Evolutionary conservation across 192 early-diverging fungal genomes (phyloP).

Genomic region (Coemansia sp.): DNA sequence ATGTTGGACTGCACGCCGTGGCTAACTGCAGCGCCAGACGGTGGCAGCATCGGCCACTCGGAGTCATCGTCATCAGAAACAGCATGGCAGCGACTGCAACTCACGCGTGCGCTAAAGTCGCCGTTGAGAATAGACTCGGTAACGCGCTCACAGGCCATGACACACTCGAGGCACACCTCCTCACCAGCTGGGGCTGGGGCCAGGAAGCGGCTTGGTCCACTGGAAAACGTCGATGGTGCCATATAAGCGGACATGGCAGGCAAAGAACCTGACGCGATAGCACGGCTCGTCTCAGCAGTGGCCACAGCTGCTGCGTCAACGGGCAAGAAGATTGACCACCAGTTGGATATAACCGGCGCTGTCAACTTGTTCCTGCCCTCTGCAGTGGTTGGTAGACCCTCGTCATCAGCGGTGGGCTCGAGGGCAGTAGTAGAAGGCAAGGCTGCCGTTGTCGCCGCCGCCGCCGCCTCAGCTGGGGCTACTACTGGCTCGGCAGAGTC

Average conservation of each 20-base stretch:
- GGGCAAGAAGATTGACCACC: slow-evolving; percentile 50
- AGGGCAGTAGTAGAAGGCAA: background rate
- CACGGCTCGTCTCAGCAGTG: background rate
- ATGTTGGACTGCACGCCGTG: background rate
- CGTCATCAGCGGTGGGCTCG: background rate
- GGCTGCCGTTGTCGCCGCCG: background rate
- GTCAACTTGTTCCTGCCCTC: background rate
- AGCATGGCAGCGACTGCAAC: slow-evolving; percentile 52
- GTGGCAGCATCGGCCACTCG: slow-evolving; percentile 34
- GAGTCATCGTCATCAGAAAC: slow-evolving; percentile 9
- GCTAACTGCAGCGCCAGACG: slow-evolving; percentile 3
- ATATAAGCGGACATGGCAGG: slow-evolving; percentile 34
- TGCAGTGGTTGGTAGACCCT: background rate
- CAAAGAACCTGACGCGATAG: slow-evolving; percentile 3
- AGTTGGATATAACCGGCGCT: slow-evolving; percentile 23
- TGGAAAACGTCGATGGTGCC: slow-evolving; percentile 40
- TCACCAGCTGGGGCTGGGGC: slow-evolving; percentile 39
- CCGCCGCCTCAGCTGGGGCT: background rate
- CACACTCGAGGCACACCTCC: slow-evolving; percentile 49
- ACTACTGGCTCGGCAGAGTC: background rate
- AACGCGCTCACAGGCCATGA: slow-evolving; percentile 54
- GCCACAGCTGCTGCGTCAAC: background rate
- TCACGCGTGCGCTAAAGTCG: slow-evolving; percentile 51
- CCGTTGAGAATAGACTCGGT: slow-evolving; percentile 51
- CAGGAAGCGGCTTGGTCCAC: slow-evolving; percentile 36